These are phyloP conservation scores for Zopfochytrium polystomum DNA, from an alignment of 371 early-diverging fungal species.

Conservation along the genomic window DNA sequence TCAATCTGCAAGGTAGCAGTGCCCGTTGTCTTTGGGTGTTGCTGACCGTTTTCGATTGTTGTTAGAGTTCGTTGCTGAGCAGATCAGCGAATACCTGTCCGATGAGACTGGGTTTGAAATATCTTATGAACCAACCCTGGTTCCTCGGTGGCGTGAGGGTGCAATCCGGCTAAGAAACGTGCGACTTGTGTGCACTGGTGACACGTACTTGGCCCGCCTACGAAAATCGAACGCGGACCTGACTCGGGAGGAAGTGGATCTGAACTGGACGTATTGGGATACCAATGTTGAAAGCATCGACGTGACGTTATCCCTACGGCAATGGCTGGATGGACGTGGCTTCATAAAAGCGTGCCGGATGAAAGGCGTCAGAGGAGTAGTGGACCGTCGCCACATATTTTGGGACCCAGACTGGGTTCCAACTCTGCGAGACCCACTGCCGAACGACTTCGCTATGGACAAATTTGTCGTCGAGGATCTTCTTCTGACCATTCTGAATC, in stretches of 20 bases:
- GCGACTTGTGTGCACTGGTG: slow-evolving; percentile 45
- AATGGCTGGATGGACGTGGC: slow-evolving; percentile 87
- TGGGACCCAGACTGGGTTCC: slow-evolving; percentile 71
- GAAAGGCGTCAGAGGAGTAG: slow-evolving; percentile 84
- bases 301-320: slow-evolving; percentile 79
- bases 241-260: slow-evolving; percentile 50
- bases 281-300: slow-evolving; percentile 78
- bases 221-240: slow-evolving; percentile 30
- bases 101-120: slow-evolving; percentile 80
- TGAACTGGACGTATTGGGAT: slow-evolving; percentile 83
- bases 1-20: slow-evolving; percentile 78
- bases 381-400: slow-evolving; percentile 81
- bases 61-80: slow-evolving; percentile 77
- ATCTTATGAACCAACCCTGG: slow-evolving; percentile 84
- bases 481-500: slow-evolving; percentile 73
- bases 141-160: slow-evolving; percentile 91
- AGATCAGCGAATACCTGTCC: slow-evolving; percentile 71
- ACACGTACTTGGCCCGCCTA: slow-evolving; percentile 35
- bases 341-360: slow-evolving; percentile 77
- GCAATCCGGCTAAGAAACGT: slow-evolving; percentile 86
- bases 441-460: slow-evolving; percentile 85
- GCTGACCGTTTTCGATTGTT: slow-evolving; percentile 9
- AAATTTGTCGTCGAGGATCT: slow-evolving; percentile 72
- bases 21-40: slow-evolving; percentile 17
- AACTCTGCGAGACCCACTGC: slow-evolving; percentile 62